Base-by-base conservation (phyloP, 1,139 yeast genomes). In the Sugiyamaella castrensis region DNA sequence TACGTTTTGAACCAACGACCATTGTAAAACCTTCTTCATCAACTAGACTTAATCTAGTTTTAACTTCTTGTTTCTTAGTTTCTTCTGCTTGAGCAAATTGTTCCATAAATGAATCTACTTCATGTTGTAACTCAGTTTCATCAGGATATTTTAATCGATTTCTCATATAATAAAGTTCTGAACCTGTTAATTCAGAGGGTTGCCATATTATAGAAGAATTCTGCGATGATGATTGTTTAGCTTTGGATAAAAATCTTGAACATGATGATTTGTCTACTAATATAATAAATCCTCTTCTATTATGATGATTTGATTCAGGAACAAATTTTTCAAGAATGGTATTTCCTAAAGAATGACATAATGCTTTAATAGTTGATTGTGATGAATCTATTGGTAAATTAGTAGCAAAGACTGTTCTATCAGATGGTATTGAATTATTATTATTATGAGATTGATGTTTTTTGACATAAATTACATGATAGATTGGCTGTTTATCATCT, bases 11-110 rank as follows among this genome's bases (percentile, higher is more conserved):
- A 7, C 95, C 91, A 29, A 88, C 95, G 46, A 91, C 98, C 62
- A 87, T 70, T 0, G 95, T 88, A 69, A 91, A 91, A 1, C 97
- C 98, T 64, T 91, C 97, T 56, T 86, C 96, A 65, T 91, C 98
- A 31, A 82, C 66, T 43, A 77, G 76, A 32, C 79, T 57, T 8
- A 62, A 56, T 31, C 53, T 43, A 72, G 71, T 77, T 75, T 40
- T 70, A 65, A 62, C 75, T 42, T 81, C 81, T 31, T 80, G 81
- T 38, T 73, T 75, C 6, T 85, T 81, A 48, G 77, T 80, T 54
- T 76, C 78, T 63, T 92, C 98, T 26, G 83, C 81, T 49, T 74
- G 70, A 59, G 84, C 87, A 66, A 91, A 92, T 24, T 80, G 80
- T 24, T 69, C 70, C 74, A 92, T 76, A 12, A 83, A 76, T 39